Evolutionary conservation across 176 grass and related monocot species (phyloP).

Genomic region (Oryza nivara): DNA sequence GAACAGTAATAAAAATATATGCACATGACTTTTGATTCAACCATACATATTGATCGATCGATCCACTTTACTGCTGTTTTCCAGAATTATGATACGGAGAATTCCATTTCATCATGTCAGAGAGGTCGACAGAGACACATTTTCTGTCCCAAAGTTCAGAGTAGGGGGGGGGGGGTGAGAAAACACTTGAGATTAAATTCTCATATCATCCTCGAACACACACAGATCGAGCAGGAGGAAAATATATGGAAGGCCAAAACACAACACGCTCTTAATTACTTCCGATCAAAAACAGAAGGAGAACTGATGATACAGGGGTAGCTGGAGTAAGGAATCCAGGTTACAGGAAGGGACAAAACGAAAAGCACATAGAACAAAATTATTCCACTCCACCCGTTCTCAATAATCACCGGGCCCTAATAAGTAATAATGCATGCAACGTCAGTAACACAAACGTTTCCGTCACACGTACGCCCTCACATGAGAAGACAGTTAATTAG

Average conservation of each 20-base stretch:
- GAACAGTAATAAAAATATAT: not conserved
- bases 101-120: not conserved
- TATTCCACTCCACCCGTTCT: slow-evolving; percentile 46
- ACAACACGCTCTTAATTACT: slow-evolving; percentile 24
- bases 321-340: not conserved
- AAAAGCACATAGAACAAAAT: slow-evolving; percentile 50
- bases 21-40: not conserved
- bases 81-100: not conserved
- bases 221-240: not conserved
- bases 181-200: slow-evolving; percentile 32
- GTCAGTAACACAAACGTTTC: slow-evolving; percentile 43
- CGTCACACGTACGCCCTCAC: not conserved
- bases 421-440: slow-evolving; percentile 27
- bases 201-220: not conserved
- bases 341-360: slow-evolving; percentile 46
- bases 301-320: slow-evolving; percentile 28
- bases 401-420: slow-evolving; percentile 33
- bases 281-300: slow-evolving; percentile 14
- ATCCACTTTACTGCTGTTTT: not conserved
- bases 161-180: not conserved
- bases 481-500: slow-evolving; percentile 32
- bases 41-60: not conserved
- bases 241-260: not conserved
- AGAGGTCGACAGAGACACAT: not conserved
- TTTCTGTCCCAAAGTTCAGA: not conserved